Evolutionary conservation across 2,329 filamentous ascomycete genomes (phyloP).

Genomic region (Ophiocordyceps camponoti-floridani): DNA sequence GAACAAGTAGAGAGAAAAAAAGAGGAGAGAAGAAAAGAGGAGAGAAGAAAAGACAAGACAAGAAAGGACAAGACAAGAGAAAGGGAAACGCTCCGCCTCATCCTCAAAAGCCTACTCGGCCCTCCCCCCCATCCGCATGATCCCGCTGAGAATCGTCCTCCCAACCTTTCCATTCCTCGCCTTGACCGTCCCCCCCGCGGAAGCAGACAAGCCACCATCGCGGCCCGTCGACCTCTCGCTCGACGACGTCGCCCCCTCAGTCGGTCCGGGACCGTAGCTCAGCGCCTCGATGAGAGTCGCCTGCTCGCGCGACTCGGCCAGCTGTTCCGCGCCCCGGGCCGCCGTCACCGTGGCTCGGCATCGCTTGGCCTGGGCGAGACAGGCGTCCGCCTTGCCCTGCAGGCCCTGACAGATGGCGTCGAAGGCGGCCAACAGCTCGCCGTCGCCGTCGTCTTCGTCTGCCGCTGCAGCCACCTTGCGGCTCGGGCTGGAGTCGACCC

Average conservation of each 20-base stretch:
- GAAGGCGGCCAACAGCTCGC: constrained; percentile 34
- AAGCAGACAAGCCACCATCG: constrained; percentile 4
- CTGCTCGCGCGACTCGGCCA: constrained; percentile 31
- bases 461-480: constrained; percentile 14
- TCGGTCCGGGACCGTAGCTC: constrained; percentile 4
- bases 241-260: not conserved
- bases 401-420: constrained; percentile 30
- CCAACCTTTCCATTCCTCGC: constrained; percentile 21
- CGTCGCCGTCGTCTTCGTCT: constrained; percentile 12
- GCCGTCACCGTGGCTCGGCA: constrained; percentile 20
- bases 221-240: constrained; percentile 8
- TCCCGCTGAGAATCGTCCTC: constrained; percentile 22
- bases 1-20: not conserved
- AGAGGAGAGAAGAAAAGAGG: not conserved
- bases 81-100: constrained; percentile 1
- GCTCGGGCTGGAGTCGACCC: constrained; percentile 39
- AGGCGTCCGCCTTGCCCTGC: constrained; percentile 31
- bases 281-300: constrained; percentile 17
- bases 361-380: constrained; percentile 29
- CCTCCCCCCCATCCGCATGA: constrained; percentile 23
- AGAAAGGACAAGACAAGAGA: not conserved
- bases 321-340: constrained; percentile 14
- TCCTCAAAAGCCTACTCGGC: constrained; percentile 20
- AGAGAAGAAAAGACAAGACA: not conserved
- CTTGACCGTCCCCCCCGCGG: constrained; percentile 11